Evolutionary conservation across 108 stramenopile species (phyloP), one percentile per base, ranked within the genome.

Genomic region (Cyclostephanos tholiformis): DNA sequence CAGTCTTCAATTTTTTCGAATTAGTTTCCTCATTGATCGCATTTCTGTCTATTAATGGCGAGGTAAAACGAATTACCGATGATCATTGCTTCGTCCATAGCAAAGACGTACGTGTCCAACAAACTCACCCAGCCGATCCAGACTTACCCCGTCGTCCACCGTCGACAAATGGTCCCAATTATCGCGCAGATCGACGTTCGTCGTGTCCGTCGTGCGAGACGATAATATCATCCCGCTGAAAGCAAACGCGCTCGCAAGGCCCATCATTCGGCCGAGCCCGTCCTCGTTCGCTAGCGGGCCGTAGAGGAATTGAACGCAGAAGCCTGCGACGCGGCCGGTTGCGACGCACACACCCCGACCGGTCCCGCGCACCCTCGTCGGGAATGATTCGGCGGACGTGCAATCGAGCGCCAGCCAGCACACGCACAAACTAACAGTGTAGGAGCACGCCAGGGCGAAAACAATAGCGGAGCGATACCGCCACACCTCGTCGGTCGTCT

Each of bases 321-420:
- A 82, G 0, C 76, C 80, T 32, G 65, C 70, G 30, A 65, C 29
- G 56, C 80, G 60, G 19, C 80, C 80, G 25, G 80, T 72, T 9
- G 80, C 80, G 39, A 73, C 72, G 22, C 80, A 82, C 14, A 82
- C 76, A 1, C 80, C 76, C 25, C 71, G 63, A 2, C 80, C 80
- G 50, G 80, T 82, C 20, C 80, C 77, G 26, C 80, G 52, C 16
- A 82, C 48, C 35, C 44, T 77, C 43, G 80, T 82, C 41, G 80
- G 80, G 48, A 82, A 82, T 17, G 76, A 78, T 50, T 82, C 80
- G 2, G 71, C 61, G 2, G 76, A 72, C 14, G 73, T 48, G 50
- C 76, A 77, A 30, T 82, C 80, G 12, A 82, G 20, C 10, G 76
- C 75, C 10, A 73, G 55, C 80, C 80, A 82, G 6, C 65, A 63